Base-by-base conservation (phyloP, 2,329 filamentous ascomycete genomes). In the Penicillium sp. region DNA sequence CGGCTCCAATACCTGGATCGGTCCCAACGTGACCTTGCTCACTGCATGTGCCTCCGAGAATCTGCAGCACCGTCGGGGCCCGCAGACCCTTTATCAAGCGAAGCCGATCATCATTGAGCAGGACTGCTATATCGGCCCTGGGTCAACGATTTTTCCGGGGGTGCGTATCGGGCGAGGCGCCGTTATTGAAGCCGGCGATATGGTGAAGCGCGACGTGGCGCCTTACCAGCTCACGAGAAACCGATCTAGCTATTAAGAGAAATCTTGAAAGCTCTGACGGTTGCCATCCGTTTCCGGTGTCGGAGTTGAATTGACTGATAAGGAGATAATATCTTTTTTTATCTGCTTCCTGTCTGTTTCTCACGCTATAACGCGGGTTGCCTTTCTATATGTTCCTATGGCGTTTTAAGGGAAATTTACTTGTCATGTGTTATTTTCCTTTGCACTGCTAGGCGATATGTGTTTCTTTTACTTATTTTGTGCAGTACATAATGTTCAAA, bases 21-120 rank as follows among this genome's bases (percentile, higher is more conserved):
- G 89, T 2, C 87, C 89, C 0, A 89, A 91, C 59, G 92, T 96
- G 49, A 92, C 83, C 56, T 87, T 97, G 58, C 88, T 89, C 64
- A 90, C 87, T 13, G 82, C 85, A 29, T 86, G 83, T 37, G 78
- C 87, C 42, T 83, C 84, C 37, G 83, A 84, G 12, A 89, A 95
- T 65, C 82, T 86, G 25, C 83, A 86, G 66, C 79, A 81, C 55
- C 80, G 89, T 20, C 82, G 87, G 60, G 91, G 89, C 6, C 86
- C 83, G 41, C 82, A 84, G 57, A 88, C 87, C 29, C 80, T 81
- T 6, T 85, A 88, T 63, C 71, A 84, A 50, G 90, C 88, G 12
- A 81, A 82, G 28, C 75, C 79, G 15, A 86, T 97, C 47, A 79
- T 78, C 29, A 92, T 97, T 54, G 88, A 89, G 56, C 83, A 83